Base-by-base conservation (phyloP, 2,329 filamentous ascomycete species). In the Ilyonectria robusta region DNA sequence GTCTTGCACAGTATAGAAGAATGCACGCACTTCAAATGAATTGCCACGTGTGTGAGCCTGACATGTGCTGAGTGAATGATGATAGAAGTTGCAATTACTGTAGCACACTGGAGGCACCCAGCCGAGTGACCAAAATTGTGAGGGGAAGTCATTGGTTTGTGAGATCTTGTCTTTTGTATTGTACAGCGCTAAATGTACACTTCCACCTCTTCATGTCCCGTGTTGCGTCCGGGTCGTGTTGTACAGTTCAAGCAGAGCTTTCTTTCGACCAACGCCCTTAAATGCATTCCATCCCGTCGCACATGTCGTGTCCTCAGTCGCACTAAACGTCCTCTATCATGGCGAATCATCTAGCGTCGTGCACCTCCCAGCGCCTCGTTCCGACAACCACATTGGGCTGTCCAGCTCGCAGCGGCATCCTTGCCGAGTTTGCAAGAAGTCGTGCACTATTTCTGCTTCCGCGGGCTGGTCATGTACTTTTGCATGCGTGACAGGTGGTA, bases 401-500 rank as follows among this genome's bases (percentile, higher is more conserved):
- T 31, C 33, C 21, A 19, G 4, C 42, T 19, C 31, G 35, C 17
- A 26, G 26, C 44, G 21, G 33, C 46, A 65, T 21, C 46, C 50
- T 31, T 15, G 23, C 29, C n/a, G 15, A 5, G 15, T 8, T n/a
- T 8, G 40, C 1, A 17, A 26, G 26, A n/a, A n/a, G 17, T 61
- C 47, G 10, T 42, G 3, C 3, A 19, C 74, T 72, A 82, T 65
- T 78, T 80, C 61, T 78, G 76, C 76, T 80, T 83, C 70, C 70
- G 69, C 55, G 76, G 78, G 58, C 76, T 82, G n/a, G 81, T 95
- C 89, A 88, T 90, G 84, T 72, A 90, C 87, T 77, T 92, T 87
- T 83, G 91, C 88, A 85, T 97, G 85, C 96, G 89, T 72, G 89
- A 88, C 48, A 98, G 85, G 80, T 98, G 95, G 86, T 95, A 95